Evolutionary conservation across 2,329 filamentous ascomycete genomes (phyloP).

Genomic region (Bretziella fagacearum): DNA sequence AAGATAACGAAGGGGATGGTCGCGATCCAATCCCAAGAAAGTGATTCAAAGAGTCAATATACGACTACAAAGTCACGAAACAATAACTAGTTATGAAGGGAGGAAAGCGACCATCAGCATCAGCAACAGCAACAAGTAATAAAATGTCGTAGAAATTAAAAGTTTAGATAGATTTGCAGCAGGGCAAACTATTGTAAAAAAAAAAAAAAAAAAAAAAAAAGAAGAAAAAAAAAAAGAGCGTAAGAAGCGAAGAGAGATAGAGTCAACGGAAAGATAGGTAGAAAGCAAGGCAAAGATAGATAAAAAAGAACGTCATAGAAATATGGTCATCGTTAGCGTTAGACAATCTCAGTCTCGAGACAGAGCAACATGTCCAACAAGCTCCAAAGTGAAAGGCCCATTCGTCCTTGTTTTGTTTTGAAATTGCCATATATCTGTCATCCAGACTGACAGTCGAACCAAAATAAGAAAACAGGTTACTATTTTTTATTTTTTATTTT

Average conservation of each 20-base stretch:
- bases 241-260: conserved; percentile 3
- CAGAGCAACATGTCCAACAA: conserved; percentile 1
- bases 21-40: too few relatives aligned
- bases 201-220: not conserved
- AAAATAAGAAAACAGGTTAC: too few relatives aligned
- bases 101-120: too few relatives aligned
- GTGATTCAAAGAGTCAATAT: too few relatives aligned
- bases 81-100: too few relatives aligned
- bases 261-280: not conserved
- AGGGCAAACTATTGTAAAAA: not conserved
- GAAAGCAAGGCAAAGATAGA: not conserved
- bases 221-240: not conserved
- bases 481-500: too few relatives aligned
- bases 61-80: too few relatives aligned
- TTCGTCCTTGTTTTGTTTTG: not conserved
- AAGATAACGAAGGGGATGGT: too few relatives aligned
- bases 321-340: conserved; percentile 8
- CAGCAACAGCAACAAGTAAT: too few relatives aligned
- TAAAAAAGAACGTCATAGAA: conserved; percentile 5
- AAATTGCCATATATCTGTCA: not conserved
- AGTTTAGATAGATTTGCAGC: too few relatives aligned
- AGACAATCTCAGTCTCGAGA: not conserved
- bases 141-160: too few relatives aligned
- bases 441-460: not conserved
- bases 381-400: not conserved